These are phyloP conservation scores for Verticillium nonalfalfae DNA, from an alignment of 2,329 filamentous ascomycete species.

Conservation along the genomic window DNA sequence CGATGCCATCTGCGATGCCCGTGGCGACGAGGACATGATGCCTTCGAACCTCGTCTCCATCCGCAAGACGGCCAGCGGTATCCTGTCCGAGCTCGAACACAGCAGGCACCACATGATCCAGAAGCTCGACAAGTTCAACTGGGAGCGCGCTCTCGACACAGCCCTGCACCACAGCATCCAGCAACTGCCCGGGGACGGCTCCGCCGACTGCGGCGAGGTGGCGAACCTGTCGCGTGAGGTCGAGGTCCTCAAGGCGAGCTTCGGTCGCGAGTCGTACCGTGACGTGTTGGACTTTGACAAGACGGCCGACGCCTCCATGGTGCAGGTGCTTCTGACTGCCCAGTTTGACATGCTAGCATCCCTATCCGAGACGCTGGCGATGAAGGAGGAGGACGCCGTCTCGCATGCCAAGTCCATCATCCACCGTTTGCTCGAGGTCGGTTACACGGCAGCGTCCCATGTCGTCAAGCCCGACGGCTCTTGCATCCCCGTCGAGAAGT, in stretches of 20 bases:
- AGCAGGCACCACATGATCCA: slow-evolving; percentile 90
- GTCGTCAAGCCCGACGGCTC: slow-evolving; percentile 85
- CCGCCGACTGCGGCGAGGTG: slow-evolving; percentile 59
- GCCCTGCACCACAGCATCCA: slow-evolving; percentile 79
- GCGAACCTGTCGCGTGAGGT: slow-evolving; percentile 72
- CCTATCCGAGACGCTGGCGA: slow-evolving; percentile 71
- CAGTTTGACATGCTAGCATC: slow-evolving; percentile 89
- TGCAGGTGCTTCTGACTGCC: slow-evolving; percentile 79
- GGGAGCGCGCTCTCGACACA: slow-evolving; percentile 83
- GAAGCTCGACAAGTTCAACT: slow-evolving; percentile 70
- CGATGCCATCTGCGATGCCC: slow-evolving; percentile 69
- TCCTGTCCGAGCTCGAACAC: slow-evolving; percentile 80
- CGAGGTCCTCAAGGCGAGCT: slow-evolving; percentile 77
- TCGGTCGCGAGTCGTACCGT: slow-evolving; percentile 70
- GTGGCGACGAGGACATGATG: slow-evolving; percentile 61
- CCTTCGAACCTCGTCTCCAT: slow-evolving; percentile 66
- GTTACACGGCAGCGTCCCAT: slow-evolving; percentile 68
- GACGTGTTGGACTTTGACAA: slow-evolving; percentile 82
- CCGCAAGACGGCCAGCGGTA: slow-evolving; percentile 82
- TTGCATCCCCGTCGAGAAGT: slow-evolving; percentile 53
- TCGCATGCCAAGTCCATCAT: slow-evolving; percentile 73
- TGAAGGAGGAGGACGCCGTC: slow-evolving; percentile 80
- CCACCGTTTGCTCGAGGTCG: slow-evolving; percentile 69
- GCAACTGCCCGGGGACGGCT: slow-evolving; percentile 51
- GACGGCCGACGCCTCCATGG: slow-evolving; percentile 65